Evolutionary conservation across 768 basidiomycete species (phyloP), one percentile per base, ranked within the genome.

Genomic region (Hygrophorus russula): DNA sequence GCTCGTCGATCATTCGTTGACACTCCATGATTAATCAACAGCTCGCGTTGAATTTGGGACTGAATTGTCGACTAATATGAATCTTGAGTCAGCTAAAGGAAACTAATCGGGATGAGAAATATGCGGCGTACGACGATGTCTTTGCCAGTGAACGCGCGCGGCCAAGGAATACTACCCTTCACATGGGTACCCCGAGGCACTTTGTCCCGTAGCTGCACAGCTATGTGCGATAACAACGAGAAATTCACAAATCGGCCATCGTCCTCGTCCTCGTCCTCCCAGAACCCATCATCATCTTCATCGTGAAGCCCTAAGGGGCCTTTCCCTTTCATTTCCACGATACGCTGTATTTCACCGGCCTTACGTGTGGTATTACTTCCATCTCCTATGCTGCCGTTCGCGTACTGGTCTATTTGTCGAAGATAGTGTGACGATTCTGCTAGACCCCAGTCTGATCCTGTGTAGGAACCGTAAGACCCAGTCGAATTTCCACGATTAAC

Each of bases 161-260:
- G 85, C 58, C 94, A 94, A 2, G 87, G 84, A 33, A 97, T 87
- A 44, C 90, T 86, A 5, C 89, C 90, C 64, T 97, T 96, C 48
- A 89, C 84, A 53, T 96, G 93, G 5, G 75, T 78, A 5, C 79
- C 81, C 43, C 87, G 72, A 3, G 86, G 88, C 2, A 98, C 88
- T 56, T 88, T 85, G 62, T 98, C 93, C 44, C 84, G 74, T 45
- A 98, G 63, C 56, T 87, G 81, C 29, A 93, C 82, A 1, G 91
- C 92, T 37, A 96, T 75, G 57, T 99, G 84, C 27, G 81, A 84
- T 45, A 98, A 68, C 35, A 96, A 65, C 12, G 88, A 78, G 41
- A 88, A 85, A 58, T 94, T 92, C 59, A 97, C 80, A 54, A 90
- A 96, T 12, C 80, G 74, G 46, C 70, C 74, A 39, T 77, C 78